These are phyloP conservation scores for Solanum pinnatisectum DNA, from an alignment of 257 asterid genomes.

Conservation along the genomic window DNA sequence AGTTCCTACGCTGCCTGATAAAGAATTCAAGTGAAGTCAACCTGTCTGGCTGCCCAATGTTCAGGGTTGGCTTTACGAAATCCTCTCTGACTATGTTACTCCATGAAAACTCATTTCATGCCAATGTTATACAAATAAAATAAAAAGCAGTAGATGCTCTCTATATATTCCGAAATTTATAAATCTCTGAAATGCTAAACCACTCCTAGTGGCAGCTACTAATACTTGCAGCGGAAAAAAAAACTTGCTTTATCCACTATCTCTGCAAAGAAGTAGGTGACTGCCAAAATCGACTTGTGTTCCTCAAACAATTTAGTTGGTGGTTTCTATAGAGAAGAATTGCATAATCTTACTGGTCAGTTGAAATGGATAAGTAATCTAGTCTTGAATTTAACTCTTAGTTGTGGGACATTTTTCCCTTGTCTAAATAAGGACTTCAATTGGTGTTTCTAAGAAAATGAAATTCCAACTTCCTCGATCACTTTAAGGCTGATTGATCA, in stretches of 20 bases:
- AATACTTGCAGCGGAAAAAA: background rate
- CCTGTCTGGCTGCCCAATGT: background rate
- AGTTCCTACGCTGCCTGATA: slow-evolving; percentile 11
- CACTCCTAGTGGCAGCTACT: background rate
- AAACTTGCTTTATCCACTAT: background rate
- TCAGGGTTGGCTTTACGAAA: background rate
- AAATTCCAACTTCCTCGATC: background rate
- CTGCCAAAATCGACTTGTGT: background rate
- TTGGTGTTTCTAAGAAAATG: background rate
- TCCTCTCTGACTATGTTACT: background rate
- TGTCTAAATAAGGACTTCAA: background rate
- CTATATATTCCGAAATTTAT: background rate
- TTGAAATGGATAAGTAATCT: background rate
- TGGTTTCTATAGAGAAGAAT: background rate
- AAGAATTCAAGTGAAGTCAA: background rate
- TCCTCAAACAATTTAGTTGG: background rate
- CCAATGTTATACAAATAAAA: background rate
- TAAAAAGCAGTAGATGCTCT: background rate
- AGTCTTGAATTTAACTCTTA: background rate
- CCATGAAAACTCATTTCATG: background rate
- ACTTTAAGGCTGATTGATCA: background rate
- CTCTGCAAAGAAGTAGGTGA: background rate
- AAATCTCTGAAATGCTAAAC: background rate
- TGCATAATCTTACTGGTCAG: background rate
- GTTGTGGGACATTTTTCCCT: background rate